Conservation (phyloP, 2,329 filamentous ascomycete genomes). For the Calonectria pauciramosa region DNA sequence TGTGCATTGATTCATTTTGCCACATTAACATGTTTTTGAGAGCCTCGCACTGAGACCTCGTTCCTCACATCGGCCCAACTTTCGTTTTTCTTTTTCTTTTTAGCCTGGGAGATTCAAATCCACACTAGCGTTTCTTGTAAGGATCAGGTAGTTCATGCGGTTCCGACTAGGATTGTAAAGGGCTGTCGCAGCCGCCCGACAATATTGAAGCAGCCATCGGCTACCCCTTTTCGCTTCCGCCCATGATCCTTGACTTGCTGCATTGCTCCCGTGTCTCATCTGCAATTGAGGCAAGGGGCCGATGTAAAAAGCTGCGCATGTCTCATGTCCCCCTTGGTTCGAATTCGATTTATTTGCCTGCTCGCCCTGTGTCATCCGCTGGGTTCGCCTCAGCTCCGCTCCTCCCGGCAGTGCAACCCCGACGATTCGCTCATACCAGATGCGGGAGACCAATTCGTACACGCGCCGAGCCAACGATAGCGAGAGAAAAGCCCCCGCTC, state of each 20-base stretch:
- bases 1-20: neutral
- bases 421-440: neutral
- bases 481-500: neutral
- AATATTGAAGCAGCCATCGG: no score
- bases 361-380: neutral
- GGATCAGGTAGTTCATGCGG: neutral
- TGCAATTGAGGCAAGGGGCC: no score
- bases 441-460: neutral
- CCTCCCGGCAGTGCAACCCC: no score
- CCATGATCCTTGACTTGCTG: neutral
- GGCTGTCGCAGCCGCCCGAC: neutral
- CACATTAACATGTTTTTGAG: no score
- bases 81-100: neutral
- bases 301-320: neutral
- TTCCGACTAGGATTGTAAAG: neutral
- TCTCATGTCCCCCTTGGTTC: neutral
- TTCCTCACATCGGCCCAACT: no score
- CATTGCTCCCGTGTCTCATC: neutral
- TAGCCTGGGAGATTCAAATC: neutral
- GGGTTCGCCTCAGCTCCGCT: neutral
- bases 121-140: neutral
- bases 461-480: neutral
- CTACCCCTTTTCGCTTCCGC: neutral
- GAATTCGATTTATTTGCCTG: neutral
- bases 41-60: no score